Conservation (phyloP, 306 rosid species). For the Glycyrrhiza uralensis region DNA sequence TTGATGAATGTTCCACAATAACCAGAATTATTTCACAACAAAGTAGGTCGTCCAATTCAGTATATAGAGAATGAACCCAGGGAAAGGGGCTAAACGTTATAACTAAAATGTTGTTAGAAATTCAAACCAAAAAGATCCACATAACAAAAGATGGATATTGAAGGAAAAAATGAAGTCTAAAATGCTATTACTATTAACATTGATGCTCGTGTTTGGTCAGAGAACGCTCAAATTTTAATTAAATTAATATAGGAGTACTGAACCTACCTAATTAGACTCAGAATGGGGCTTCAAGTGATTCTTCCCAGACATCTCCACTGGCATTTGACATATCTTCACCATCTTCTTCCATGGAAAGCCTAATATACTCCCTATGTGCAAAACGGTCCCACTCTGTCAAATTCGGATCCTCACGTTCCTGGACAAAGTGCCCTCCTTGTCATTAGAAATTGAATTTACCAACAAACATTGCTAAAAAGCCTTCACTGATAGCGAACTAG, state of each 20-base stretch:
- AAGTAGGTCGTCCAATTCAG: not conserved
- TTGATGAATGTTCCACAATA: not conserved
- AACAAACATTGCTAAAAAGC: slow-evolving; percentile 13
- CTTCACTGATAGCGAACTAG: slow-evolving; percentile 4
- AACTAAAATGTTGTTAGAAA: not conserved
- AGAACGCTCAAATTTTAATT: not conserved
- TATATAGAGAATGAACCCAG: not conserved
- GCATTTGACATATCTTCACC: slow-evolving; percentile 99
- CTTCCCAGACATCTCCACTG: slow-evolving; percentile 99
- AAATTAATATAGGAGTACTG: not conserved
- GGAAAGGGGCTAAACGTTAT: not conserved
- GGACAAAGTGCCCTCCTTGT: slow-evolving; percentile 19
- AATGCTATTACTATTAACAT: not conserved
- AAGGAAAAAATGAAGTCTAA: not conserved
- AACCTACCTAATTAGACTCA: slow-evolving; percentile 52
- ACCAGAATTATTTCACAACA: not conserved
- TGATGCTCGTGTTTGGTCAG: not conserved
- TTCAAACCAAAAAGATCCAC: not conserved
- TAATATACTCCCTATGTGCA: slow-evolving; percentile 96
- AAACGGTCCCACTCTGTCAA: slow-evolving; percentile 99
- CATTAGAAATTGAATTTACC: slow-evolving; percentile 33
- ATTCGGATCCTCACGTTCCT: slow-evolving; percentile 99
- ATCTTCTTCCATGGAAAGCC: slow-evolving; percentile 99
- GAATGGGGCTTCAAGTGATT: slow-evolving; percentile 97
- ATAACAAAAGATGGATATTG: not conserved